A percentile compares a stretch with the other conserved stretches of the same genome.
Conservation (phyloP, 208 protist species). For the Trypanosoma mega region DNA sequence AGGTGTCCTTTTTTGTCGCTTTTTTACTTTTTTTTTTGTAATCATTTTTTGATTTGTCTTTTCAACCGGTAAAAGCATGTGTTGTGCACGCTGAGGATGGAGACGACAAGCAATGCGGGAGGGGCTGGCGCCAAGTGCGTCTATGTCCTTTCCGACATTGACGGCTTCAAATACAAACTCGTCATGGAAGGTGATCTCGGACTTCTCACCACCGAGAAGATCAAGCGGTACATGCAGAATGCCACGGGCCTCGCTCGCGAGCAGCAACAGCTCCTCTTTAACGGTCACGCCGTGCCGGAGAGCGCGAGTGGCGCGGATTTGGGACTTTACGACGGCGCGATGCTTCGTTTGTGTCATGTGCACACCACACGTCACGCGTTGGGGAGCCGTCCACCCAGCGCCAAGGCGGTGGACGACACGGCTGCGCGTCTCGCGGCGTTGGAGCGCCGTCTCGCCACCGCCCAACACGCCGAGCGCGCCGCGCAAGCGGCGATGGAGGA, state of each 20-base stretch:
- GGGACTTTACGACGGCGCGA: slow-evolving; percentile 55
- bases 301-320: slow-evolving; percentile 38
- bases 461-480: slow-evolving; percentile 24
- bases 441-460: slow-evolving; percentile 26
- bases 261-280: slow-evolving; percentile 61
- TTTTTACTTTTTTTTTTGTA: slow-evolving; percentile 9
- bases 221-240: slow-evolving; percentile 76
- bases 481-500: slow-evolving; percentile 30
- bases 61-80: neutral
- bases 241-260: slow-evolving; percentile 37
- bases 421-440: slow-evolving; percentile 21
- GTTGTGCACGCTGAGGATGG: no score
- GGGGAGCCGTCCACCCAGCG: neutral
- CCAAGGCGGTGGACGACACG: slow-evolving; percentile 31
- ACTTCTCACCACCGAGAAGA: slow-evolving; percentile 38
- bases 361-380: neutral
- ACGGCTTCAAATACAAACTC: slow-evolving; percentile 83
- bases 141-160: slow-evolving; percentile 70
- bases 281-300: slow-evolving; percentile 33
- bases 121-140: neutral
- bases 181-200: slow-evolving; percentile 69
- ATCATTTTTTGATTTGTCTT: slow-evolving; percentile 13
- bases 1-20: neutral
- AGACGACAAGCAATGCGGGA: no score
- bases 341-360: slow-evolving; percentile 45